phyloP scores from a whole-genome alignment of 2,329 filamentous ascomycete genomes.

The Neocatenulostroma microsporum region DNA sequence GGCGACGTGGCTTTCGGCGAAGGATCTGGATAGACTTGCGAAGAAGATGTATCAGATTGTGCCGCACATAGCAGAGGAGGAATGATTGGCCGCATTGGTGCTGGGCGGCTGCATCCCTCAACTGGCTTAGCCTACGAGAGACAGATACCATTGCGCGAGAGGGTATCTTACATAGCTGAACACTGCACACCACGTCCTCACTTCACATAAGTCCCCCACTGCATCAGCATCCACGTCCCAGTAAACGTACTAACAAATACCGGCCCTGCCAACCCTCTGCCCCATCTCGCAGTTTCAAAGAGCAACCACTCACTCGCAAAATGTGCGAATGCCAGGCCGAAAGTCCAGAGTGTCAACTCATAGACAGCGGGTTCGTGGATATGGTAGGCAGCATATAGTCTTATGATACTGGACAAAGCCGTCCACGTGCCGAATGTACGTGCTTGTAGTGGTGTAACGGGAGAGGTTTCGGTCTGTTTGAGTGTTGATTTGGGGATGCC shows the following conservation, averaged over 20 bases:
- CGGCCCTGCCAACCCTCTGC: constrained; percentile 52
- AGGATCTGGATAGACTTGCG: too few species aligned
- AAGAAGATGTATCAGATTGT: too few species aligned
- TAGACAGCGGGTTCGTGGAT: constrained; percentile 66
- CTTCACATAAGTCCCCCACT: constrained; percentile 43
- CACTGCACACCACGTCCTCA: too few species aligned
- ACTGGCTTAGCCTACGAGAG: too few species aligned
- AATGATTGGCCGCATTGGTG: too few species aligned
- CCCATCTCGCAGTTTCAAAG: constrained; percentile 66
- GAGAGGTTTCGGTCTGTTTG: constrained; percentile 34
- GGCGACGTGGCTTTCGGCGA: too few species aligned
- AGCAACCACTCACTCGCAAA: constrained; percentile 74
- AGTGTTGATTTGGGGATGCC: constrained; percentile 22
- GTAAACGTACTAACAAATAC: constrained; percentile 49
- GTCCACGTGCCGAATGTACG: constrained; percentile 87
- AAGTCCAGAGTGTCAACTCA: constrained; percentile 74
- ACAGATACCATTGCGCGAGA: too few species aligned
- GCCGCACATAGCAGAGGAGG: too few species aligned
- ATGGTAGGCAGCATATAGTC: constrained; percentile 78
- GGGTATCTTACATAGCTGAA: too few species aligned
- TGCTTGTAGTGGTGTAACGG: constrained; percentile 64
- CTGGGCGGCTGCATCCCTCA: too few species aligned
- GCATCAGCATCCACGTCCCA: constrained; percentile 55
- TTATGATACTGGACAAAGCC: constrained; percentile 64
- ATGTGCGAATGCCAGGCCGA: constrained; percentile 67